Evolutionary conservation across 192 early-diverging fungal species (phyloP), one percentile per base, ranked within the genome.

Genomic region (Pilobolus umbonatus): DNA sequence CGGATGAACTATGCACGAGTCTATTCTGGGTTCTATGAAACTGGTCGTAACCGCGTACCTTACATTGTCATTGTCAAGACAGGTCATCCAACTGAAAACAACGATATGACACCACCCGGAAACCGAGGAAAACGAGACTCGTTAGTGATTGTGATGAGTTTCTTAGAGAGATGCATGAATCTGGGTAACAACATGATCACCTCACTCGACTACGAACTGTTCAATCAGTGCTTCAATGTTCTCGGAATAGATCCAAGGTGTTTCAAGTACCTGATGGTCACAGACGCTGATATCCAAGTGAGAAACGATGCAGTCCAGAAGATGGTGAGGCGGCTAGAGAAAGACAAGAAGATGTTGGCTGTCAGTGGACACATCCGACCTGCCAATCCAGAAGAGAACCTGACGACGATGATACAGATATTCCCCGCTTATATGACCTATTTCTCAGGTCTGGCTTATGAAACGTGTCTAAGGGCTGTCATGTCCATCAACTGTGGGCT

Each of bases 111-210:
- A 29, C 28, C 31, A 21, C 34, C 35, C 12, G 84, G 84, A 2
- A 85, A 85, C 55, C 80, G 92, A 45, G 92, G 92, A 45, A 94
- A 94, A 72, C 85, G 90, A 28, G 92, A 94, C 68, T 90, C 90
- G 11, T 88, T 92, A 67, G 76, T 93, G 44, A 68, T 94, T 35
- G 76, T 91, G 28, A 88, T 94, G 81, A 84, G 83, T 55, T 94
- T 92, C 61, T 61, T 94, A 57, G 80, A 87, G 67, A 84, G 85
- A 25, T 82, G 80, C 46, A 84, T 86, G 75, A 61, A 70, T 36
- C 21, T 70, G 2, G 77, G 76, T 45, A 73, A 80, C 64, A 81
- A 84, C 45, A 75, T 74, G 52, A 80, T 86, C 65, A 82, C 80
- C 4, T 76, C 80, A 53, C 71, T 86, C 29, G 84, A 86, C 62